Percentiles rank a stretch among this genome's conserved stretches.
phyloP scores from a whole-genome alignment of 108 stramenopile genomes.

The Stephanodiscus minutulus region DNA sequence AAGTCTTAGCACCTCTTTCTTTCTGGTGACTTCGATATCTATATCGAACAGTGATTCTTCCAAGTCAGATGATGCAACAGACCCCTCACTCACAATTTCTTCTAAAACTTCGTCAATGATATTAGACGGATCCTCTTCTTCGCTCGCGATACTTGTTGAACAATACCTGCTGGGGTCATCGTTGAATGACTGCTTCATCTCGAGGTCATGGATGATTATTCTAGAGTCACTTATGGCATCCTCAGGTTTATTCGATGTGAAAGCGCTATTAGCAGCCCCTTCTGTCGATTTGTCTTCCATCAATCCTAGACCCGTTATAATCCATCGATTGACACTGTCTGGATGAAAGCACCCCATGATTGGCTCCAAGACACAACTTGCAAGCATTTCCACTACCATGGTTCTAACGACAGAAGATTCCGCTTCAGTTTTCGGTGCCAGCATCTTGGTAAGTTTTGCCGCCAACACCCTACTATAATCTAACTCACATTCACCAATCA shows the following conservation, averaged over 20 bases:
- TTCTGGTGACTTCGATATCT: slow-evolving; percentile 10
- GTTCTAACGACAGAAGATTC: slow-evolving; percentile 61
- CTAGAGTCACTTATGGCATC: slow-evolving; percentile 2
- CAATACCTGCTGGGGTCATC: slow-evolving; percentile 13
- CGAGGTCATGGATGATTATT: not conserved
- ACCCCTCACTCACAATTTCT: slow-evolving; percentile 40
- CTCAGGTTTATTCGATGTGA: slow-evolving; percentile 12
- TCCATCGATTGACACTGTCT: slow-evolving; percentile 70
- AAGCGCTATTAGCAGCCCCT: not conserved
- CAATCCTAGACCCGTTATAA: slow-evolving; percentile 41
- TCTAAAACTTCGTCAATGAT: slow-evolving; percentile 22
- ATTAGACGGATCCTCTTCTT: slow-evolving; percentile 5
- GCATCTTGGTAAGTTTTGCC: slow-evolving; percentile 61
- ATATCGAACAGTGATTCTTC: slow-evolving; percentile 32
- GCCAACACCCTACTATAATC: slow-evolving; percentile 85
- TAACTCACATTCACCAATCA: slow-evolving; percentile 76
- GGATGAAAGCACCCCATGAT: slow-evolving; percentile 75
- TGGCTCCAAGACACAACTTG: slow-evolving; percentile 60
- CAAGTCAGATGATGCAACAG: slow-evolving; percentile 33
- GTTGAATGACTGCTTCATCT: not conserved
- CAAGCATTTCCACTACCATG: slow-evolving; percentile 74
- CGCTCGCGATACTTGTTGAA: slow-evolving; percentile 15
- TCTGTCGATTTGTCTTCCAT: slow-evolving; percentile 24
- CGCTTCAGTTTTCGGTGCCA: slow-evolving; percentile 65
- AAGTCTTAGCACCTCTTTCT: slow-evolving; percentile 11